Evolutionary conservation across 75 land plant species (phyloP).

Genomic region (Larix kaempferi): DNA sequence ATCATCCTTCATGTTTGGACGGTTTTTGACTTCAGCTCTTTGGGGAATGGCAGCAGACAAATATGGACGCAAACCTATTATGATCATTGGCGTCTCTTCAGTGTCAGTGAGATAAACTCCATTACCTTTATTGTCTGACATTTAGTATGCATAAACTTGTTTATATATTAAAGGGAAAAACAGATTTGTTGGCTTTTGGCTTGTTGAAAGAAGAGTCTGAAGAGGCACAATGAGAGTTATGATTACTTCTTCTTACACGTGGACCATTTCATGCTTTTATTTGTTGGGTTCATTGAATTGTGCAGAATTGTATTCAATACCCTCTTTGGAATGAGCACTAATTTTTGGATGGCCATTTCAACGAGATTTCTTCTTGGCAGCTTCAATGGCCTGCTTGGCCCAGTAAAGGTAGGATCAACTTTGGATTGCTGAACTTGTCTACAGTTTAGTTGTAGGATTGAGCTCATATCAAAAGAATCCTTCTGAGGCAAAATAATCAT

Average conservation of each 20-base stretch:
- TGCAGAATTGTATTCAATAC: slow-evolving; percentile 73
- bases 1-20: slow-evolving; percentile 48
- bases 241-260: neutral
- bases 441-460: neutral
- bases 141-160: neutral
- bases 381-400: slow-evolving; percentile 73
- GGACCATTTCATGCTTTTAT: neutral
- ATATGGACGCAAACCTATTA: slow-evolving; percentile 65
- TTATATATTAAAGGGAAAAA: neutral
- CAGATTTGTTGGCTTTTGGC: neutral
- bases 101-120: slow-evolving; percentile 27
- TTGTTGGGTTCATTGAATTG: neutral
- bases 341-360: slow-evolving; percentile 77
- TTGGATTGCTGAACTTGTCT: neutral
- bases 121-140: neutral
- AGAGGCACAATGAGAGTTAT: neutral
- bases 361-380: slow-evolving; percentile 71
- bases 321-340: slow-evolving; percentile 69
- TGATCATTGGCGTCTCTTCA: slow-evolving; percentile 35
- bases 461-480: too few species aligned
- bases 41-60: slow-evolving; percentile 63
- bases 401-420: slow-evolving; percentile 55
- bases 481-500: neutral
- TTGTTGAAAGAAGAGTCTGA: neutral
- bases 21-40: slow-evolving; percentile 41